A percentile compares a stretch with the other conserved stretches of the same genome.
phyloP scores from a whole-genome alignment of 1,284 basidiomycete genomes.

The Grifola frondosa region DNA sequence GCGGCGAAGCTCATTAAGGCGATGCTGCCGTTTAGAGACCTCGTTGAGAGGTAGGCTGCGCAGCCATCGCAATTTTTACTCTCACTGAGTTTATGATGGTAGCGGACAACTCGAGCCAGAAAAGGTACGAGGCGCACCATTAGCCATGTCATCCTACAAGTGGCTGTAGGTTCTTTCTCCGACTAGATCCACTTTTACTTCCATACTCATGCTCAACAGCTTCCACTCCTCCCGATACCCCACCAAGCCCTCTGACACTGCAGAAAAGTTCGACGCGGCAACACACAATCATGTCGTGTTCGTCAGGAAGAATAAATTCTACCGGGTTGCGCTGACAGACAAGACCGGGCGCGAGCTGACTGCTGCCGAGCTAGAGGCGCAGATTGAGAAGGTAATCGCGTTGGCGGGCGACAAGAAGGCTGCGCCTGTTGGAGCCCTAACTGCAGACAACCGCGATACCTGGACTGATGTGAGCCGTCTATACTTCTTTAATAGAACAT shows the following conservation, averaged over 20 bases:
- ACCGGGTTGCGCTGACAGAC: slow-evolving; percentile 70
- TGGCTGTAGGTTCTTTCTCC: slow-evolving; percentile 65
- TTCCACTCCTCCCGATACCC: slow-evolving; percentile 94
- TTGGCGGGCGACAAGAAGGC: slow-evolving; percentile 60
- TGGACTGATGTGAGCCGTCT: slow-evolving; percentile 85
- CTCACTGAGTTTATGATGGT: neutral
- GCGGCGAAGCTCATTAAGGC: slow-evolving; percentile 85
- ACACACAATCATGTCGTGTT: slow-evolving; percentile 89
- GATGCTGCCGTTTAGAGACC: slow-evolving; percentile 77
- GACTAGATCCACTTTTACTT: neutral
- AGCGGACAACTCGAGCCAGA: slow-evolving; percentile 89
- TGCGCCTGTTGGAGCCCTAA: slow-evolving; percentile 78
- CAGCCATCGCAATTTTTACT: neutral
- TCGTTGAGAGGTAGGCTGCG: slow-evolving; percentile 71
- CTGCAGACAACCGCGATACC: slow-evolving; percentile 85
- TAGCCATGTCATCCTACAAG: slow-evolving; percentile 96
- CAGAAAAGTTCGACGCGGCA: slow-evolving; percentile 76
- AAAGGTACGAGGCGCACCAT: slow-evolving; percentile 75
- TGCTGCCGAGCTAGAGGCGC: slow-evolving; percentile 79
- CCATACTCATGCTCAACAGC: slow-evolving; percentile 32
- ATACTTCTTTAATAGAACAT: neutral
- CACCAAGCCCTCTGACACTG: slow-evolving; percentile 79
- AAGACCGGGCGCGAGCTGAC: slow-evolving; percentile 66
- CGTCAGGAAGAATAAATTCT: slow-evolving; percentile 90
- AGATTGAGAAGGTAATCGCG: slow-evolving; percentile 78